Evolutionary conservation across 2,329 filamentous ascomycete genomes (phyloP).

Genomic region (Botrytis elliptica): DNA sequence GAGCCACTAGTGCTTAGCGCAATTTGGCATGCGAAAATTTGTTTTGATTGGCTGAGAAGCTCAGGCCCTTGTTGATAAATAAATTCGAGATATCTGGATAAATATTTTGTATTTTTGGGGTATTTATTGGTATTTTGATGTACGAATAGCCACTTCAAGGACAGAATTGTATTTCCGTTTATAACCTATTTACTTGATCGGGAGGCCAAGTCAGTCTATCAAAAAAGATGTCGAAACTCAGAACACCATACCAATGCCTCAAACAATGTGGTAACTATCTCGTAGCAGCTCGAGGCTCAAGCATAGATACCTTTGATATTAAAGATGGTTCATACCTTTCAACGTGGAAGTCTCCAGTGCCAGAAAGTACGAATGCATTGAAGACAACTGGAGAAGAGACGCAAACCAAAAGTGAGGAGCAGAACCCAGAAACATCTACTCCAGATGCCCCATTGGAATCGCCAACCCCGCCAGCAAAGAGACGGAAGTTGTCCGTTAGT

Average conservation of each 20-base stretch:
- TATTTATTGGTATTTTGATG: neutral
- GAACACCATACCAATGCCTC: slow-evolving; percentile 65
- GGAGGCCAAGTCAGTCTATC: neutral
- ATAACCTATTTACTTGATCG: neutral
- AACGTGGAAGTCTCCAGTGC: slow-evolving; percentile 37
- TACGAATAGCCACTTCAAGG: neutral
- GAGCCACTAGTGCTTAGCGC: slow-evolving; percentile 18
- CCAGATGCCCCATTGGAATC: slow-evolving; percentile 7
- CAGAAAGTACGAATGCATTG: slow-evolving; percentile 19
- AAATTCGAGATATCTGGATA: slow-evolving; percentile 8
- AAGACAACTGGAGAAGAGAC: neutral
- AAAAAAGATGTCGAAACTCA: slow-evolving; percentile 40
- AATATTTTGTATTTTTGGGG: neutral
- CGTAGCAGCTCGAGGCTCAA: slow-evolving; percentile 71
- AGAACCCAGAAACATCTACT: slow-evolving; percentile 4
- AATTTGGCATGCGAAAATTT: neutral
- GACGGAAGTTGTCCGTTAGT: slow-evolving; percentile 34
- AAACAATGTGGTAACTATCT: slow-evolving; percentile 56
- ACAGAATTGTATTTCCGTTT: neutral
- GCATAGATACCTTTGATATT: slow-evolving; percentile 66
- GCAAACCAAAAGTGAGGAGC: slow-evolving; percentile 1
- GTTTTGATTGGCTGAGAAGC: slow-evolving; percentile 6
- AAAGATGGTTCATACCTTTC: slow-evolving; percentile 57
- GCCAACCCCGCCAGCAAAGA: slow-evolving; percentile 36
- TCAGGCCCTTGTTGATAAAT: neutral